Evolutionary conservation across 2,329 filamentous ascomycete species (phyloP), one percentile per base, ranked within the genome.

Genomic region (Verticillium albo-atrum): DNA sequence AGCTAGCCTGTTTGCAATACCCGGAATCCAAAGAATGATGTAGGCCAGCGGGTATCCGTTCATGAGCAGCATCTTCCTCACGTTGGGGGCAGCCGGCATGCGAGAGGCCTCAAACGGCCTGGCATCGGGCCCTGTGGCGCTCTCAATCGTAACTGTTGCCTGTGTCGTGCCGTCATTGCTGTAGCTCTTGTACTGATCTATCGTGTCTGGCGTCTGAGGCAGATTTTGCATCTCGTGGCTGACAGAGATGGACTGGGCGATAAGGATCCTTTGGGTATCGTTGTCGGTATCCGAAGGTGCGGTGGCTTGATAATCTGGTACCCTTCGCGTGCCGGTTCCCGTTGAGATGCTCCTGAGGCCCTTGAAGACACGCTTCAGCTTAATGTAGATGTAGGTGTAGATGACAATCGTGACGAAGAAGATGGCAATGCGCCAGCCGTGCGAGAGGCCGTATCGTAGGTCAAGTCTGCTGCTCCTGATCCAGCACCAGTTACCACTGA

Each of bases 401-500:
- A 78, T 76, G 32, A 61, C 64, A 20, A 79, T 69, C 1, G 75
- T 77, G 9, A 67, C 65, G 47, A 75, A 61, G 56, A 80, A 76
- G 47, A 79, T 75, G 17, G 71, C 69, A 55, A 79, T 72, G 6
- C 78, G 73, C 77, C 77, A 79, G 51, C 73, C 77, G 58, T 80
- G 77, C 0, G 75, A 75, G 53, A 80, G 68, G 2, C 67, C 72
- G 58, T 80, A 80, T 26, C 78, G 73, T 15, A 79, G 67, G 17
- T 72, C 72, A 26, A 69, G 64, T n/a, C 72, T 67, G 3, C 69
- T 63, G 17, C 68, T 62, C 15, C 70, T 66, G 60, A 80, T 79
- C 78, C 78, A 80, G 65, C 78, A 80, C 77, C 78, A 80, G 60
- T 80, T 79, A 1, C 77, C 77, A 4, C 74, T 76, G 3, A 78